Evolutionary conservation across 805 yeast species (phyloP), one percentile per base, ranked within the genome.

Genomic region (Metschnikowia peoriensis): DNA sequence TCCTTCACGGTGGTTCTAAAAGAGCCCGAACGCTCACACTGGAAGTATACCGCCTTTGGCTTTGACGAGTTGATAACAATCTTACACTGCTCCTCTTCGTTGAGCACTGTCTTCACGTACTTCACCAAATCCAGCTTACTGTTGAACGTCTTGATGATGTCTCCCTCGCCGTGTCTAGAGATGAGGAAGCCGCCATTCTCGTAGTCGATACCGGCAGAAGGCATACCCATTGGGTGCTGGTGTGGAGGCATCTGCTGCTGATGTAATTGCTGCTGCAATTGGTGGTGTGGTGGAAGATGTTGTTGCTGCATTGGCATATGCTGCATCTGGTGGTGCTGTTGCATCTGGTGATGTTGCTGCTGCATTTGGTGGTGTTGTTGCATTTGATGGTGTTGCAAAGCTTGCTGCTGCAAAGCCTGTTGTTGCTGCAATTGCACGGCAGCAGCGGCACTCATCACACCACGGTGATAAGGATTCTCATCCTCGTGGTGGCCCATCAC

Each of bases 1-100:
- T 73, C 79, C 62, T 75, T 75, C 49, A 75, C 80, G 4, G 80
- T 75, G 40, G 80, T 75, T 63, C 80, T 65, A 55, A 74, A 75
- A 35, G 70, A 65, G 2, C 80, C 80, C 6, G 76, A 70, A 44
- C 78, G 60, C 59, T 75, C 80, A 59, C 78, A 75, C 62, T 73
- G 78, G 64, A 75, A 75, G 63, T 75, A 75, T 22, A 75, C 76
- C 6, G 80, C 80, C 62, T 75, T 74, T 22, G 78, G 78, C 63
- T 75, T 75, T 28, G 78, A 73, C 29, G 77, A 72, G 61, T 73
- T 73, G 62, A 75, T 75, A 41, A 75, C 80, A 61, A 75, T 74
- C 60, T 73, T 70, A 61, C 79, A 75, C 53, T 61, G 62, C 58
- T 66, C 69, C 59, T 65, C 67, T 47, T 59, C 62, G 56, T 73